Evolutionary conservation across 2,329 filamentous ascomycete genomes (phyloP).

Genomic region (Escovopsis sp.): DNA sequence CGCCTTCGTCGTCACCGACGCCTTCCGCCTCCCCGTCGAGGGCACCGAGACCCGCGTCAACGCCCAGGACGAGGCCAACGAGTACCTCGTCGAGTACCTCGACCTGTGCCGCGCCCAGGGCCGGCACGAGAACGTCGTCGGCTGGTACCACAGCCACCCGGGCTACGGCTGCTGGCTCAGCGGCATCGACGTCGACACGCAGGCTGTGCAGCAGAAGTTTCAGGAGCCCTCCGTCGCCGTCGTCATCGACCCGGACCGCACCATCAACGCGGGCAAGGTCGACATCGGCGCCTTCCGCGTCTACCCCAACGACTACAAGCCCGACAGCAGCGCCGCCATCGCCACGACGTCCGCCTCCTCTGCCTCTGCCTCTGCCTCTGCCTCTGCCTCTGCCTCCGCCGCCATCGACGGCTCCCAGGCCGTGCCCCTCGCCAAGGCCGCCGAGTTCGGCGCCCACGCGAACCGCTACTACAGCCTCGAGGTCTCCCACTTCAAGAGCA

Average conservation of each 20-base stretch:
- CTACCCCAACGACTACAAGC: conserved; percentile 60
- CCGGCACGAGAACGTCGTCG: conserved; percentile 78
- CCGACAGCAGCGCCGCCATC: conserved; percentile 14
- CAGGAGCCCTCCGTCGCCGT: conserved; percentile 88
- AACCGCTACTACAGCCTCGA: conserved; percentile 83
- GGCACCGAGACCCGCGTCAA: conserved; percentile 98
- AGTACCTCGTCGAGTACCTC: conserved; percentile 87
- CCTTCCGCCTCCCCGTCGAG: conserved; percentile 85
- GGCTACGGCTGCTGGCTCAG: conserved; percentile 97
- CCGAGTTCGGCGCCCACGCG: conserved; percentile 89
- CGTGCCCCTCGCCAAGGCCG: conserved; percentile 83
- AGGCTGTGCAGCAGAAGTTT: conserved; percentile 70
- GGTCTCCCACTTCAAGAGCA: conserved; percentile 88
- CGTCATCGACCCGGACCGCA: conserved; percentile 91
- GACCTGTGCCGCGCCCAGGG: conserved; percentile 59
- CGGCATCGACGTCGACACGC: conserved; percentile 86
- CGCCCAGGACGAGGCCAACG: conserved; percentile 87
- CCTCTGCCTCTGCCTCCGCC: conserved; percentile 3
- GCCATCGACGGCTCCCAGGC: conserved; percentile 47
- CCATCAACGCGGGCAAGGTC: conserved; percentile 85
- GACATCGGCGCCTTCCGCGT: conserved; percentile 96
- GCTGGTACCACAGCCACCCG: conserved; percentile 96
- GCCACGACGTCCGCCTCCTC: too few species aligned
- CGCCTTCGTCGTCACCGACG: conserved; percentile 82
- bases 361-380: too few species aligned